These are phyloP conservation scores for Lentinula aciculospora DNA, from an alignment of 768 basidiomycete genomes.

Conservation along the genomic window DNA sequence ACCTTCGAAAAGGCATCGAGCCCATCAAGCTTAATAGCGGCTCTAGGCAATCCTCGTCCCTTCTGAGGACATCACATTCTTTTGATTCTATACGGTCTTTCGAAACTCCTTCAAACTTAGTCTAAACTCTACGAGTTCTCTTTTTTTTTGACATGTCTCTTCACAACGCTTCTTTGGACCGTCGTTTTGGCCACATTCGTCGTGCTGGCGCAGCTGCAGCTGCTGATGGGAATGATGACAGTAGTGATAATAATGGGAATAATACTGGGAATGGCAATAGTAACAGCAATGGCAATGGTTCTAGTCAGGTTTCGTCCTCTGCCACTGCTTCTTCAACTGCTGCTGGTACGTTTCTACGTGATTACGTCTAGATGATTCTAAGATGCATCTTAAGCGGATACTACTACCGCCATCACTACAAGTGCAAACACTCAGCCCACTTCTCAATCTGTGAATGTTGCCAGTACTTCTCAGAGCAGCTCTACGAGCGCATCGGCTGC, in stretches of 20 bases:
- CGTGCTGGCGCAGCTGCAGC: not conserved
- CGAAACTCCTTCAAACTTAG: not conserved
- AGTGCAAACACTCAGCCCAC: not conserved
- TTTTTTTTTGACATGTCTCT: conserved; percentile 3
- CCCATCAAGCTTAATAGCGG: not conserved
- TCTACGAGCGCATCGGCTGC: not conserved
- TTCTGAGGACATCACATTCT: conserved; percentile 1
- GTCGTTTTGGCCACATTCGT: not conserved
- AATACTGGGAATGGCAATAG: not conserved
- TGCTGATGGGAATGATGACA: not conserved
- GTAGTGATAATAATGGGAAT: not conserved
- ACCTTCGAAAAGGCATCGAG: not conserved
- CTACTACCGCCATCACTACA: not conserved
- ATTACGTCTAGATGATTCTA: not conserved
- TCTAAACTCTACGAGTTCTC: not conserved
- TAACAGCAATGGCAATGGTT: not conserved
- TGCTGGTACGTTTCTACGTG: not conserved
- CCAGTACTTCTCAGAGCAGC: not conserved
- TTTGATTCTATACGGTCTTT: conserved; percentile 7
- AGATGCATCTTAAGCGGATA: not conserved
- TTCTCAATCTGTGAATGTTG: not conserved
- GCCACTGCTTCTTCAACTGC: not conserved
- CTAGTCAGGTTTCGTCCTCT: not conserved
- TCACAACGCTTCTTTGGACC: not conserved
- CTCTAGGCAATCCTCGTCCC: not conserved